Evolutionary conservation across 768 basidiomycete species (phyloP).

Genomic region (Termitomyces sp.): DNA sequence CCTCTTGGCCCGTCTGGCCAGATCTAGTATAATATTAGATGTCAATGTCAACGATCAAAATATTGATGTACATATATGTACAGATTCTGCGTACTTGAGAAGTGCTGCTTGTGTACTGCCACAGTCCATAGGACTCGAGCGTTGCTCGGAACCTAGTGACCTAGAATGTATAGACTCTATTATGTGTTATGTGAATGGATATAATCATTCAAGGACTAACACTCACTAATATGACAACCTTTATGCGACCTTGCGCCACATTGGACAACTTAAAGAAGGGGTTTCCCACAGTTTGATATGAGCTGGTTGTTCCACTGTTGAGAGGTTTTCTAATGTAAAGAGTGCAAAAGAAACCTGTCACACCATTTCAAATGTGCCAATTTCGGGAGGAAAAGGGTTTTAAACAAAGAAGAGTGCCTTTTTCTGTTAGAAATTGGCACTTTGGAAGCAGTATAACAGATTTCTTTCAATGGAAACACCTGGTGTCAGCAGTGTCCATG

Average conservation of each 20-base stretch:
- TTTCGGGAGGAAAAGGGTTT: too few relatives aligned
- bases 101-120: background rate
- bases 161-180: background rate
- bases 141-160: background rate
- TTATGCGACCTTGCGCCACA: background rate
- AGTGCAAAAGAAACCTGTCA: too few relatives aligned
- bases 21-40: constrained; percentile 15
- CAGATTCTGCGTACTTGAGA: background rate
- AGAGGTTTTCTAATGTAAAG: too few relatives aligned
- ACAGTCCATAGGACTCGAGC: background rate
- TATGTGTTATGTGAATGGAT: background rate
- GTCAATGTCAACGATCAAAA: background rate
- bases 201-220: background rate
- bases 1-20: constrained; percentile 26
- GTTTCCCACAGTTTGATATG: too few relatives aligned
- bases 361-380: too few relatives aligned
- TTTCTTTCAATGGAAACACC: too few relatives aligned
- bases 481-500: too few relatives aligned
- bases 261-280: background rate
- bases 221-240: background rate
- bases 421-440: too few relatives aligned
- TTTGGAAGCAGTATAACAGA: too few relatives aligned
- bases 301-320: too few relatives aligned
- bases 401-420: too few relatives aligned
- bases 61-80: constrained; percentile 3